Percentiles rank a stretch among this genome's conserved stretches.
phyloP scores from a whole-genome alignment of 192 early-diverging fungal genomes.

The Mortierella antarctica region DNA sequence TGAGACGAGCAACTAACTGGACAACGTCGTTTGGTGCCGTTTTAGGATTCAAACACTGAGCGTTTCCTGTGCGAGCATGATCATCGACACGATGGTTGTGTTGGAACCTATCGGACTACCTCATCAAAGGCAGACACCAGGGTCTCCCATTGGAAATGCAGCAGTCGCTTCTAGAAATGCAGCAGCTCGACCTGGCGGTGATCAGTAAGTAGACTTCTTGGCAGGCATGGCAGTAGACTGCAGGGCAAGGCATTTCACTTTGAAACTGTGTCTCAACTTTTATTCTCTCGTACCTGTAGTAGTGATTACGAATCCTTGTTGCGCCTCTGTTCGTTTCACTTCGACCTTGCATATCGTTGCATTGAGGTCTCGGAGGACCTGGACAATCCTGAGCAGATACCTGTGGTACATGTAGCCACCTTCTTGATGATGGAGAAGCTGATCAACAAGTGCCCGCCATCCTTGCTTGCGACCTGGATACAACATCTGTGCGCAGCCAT shows the following conservation, averaged over 20 bases:
- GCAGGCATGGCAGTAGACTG: no score
- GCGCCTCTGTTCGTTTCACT: constrained; percentile 11
- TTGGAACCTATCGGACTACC: background rate
- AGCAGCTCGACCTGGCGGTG: background rate
- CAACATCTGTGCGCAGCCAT: constrained; percentile 6
- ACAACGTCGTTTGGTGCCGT: background rate
- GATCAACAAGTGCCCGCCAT: constrained; percentile 27
- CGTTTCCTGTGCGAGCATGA: constrained; percentile 8
- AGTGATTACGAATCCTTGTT: constrained; percentile 13
- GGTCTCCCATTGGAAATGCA: background rate
- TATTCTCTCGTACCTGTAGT: background rate
- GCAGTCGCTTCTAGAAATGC: background rate
- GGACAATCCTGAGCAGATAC: background rate
- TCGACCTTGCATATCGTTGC: constrained; percentile 15
- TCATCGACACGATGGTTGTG: constrained; percentile 26
- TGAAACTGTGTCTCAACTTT: no score
- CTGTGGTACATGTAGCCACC: constrained; percentile 12
- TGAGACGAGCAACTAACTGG: background rate
- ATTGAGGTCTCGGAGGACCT: background rate
- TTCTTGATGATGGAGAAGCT: constrained; percentile 29
- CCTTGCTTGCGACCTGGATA: constrained; percentile 12
- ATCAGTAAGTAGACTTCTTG: constrained; percentile 8
- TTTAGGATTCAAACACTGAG: constrained; percentile 32
- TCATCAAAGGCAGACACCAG: background rate
- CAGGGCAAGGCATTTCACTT: no score